Base-by-base conservation (phyloP, 2,329 filamentous ascomycete genomes). In the Malbranchea cinnamomea region DNA sequence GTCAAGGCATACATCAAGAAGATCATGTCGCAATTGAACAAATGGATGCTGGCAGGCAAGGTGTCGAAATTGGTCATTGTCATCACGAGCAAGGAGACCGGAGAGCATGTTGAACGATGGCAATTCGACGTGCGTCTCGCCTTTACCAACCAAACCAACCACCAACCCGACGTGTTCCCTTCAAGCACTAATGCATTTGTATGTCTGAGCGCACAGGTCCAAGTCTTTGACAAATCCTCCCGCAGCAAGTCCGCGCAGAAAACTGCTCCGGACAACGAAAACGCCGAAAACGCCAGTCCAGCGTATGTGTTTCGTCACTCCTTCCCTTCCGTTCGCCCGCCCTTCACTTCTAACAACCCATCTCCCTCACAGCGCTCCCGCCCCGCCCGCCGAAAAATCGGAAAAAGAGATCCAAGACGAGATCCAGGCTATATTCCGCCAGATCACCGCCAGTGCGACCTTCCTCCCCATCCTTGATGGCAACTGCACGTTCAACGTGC, bases 1-100 rank as follows among this genome's bases (percentile, higher is more conserved):
- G 89, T 98, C 52, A 92, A 93, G 59, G 83, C 85, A 18, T 98
- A 98, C 60, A 92, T 98, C 65, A 94, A 93, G 59, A 93, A 91
- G 60, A 95, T 98, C 62, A 98, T 94, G 85, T 77, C 76, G 16
- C 89, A 98, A 58, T 72, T 98, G 35, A 87, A 91, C 62, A 83
- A 82, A 53, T 98, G 89, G 89, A 95, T 95, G 84, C 68, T 84
- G 31, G 81, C 79, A 45, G 83, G 85, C 53, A 95, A 98, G 59
- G 94, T 98, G 52, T 91, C 82, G 30, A 94, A 92, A 57, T 73
- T 98, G 8, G 85, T 98, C 36, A 79, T 98, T 31, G 89, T 98
- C 27, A 85, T 98, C 43, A 94, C 87, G 18, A 81, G 80, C 63
- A 95, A 94, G 57, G 89, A 98, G 56, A 93, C 85, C 0, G 89